Evolutionary conservation across 805 yeast species (phyloP), one percentile per base, ranked within the genome.

Genomic region (Saturnispora galanensis): DNA sequence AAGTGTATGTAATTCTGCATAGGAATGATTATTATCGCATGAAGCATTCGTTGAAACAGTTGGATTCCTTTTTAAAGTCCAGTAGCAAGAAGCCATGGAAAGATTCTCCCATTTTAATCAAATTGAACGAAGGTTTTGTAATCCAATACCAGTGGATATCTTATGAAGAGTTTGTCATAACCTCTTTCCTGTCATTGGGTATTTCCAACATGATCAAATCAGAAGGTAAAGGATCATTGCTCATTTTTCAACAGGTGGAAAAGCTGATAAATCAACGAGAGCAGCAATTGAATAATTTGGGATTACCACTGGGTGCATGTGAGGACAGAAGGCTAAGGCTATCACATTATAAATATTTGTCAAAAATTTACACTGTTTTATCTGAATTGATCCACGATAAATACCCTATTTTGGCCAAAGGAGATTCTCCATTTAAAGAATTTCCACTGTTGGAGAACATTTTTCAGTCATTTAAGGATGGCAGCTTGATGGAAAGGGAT

Each of bases 171-270:
- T 70, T 68, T 52, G 62, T 65, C 8, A 59, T 69, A 16, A 44
- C 64, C 36, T 58, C 69, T 17, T 70, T 69, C 50, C 65, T 70
- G 37, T 52, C 67, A n/a, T 63, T 69, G 32, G 77, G 73, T 2
- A 53, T 73, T 5, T 54, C 64, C 6, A 63, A 66, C 30, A 48
- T 71, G 16, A 53, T 55, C 12, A 69, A 65, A 34, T 56, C 67
- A 1, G 63, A 62, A 38, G 63, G 62, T 1, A 60, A 58, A 35
- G 15, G 13, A 10, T 29, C 42, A 12, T 33, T 16, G 10, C 15
- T 9, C 30, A 43, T 38, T 11, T 43, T 43, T 28, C 15, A 32
- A 10, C 38, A 33, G 16, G 33, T 21, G 17, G 13, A 12, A 61
- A 67, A 40, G 56, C 73, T 5, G 51, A 50, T n/a, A 64, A 60